Evolutionary conservation across 768 basidiomycete species (phyloP).

Genomic region (Tricholoma bakamatsutake): DNA sequence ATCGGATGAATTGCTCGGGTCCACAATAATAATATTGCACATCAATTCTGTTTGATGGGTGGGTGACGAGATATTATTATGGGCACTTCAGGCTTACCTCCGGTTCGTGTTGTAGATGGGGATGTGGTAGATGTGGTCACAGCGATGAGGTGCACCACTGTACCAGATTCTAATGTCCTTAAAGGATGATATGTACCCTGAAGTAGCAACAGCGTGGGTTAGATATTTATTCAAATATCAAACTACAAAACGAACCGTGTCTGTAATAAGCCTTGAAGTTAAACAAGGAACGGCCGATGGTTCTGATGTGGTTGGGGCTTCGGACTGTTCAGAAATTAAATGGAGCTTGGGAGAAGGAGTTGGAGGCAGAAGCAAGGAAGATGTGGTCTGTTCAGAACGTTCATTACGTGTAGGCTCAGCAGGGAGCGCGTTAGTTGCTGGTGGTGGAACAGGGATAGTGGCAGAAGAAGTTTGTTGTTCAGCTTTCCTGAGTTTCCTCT

Average conservation of each 20-base stretch:
- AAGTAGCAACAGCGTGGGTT: not conserved
- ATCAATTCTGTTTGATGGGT: conserved; percentile 35
- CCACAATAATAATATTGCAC: conserved; percentile 41
- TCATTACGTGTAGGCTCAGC: not conserved
- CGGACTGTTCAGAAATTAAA: not conserved
- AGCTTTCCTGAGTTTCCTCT: not conserved
- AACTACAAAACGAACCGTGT: not conserved
- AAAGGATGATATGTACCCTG: conserved; percentile 16
- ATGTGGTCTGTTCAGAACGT: not conserved
- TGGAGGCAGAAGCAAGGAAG: not conserved
- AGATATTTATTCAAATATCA: not conserved
- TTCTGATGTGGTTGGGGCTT: not conserved
- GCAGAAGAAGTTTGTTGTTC: not conserved
- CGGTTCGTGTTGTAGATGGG: conserved; percentile 12
- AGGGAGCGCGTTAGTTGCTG: not conserved
- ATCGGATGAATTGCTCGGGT: conserved; percentile 41
- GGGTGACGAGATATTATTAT: not conserved
- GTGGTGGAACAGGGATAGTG: not conserved
- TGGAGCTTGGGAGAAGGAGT: not conserved
- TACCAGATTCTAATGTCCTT: conserved; percentile 1
- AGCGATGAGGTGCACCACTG: conserved; percentile 17
- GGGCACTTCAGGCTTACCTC: conserved; percentile 15
- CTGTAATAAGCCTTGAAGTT: not conserved
- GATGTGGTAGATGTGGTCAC: conserved; percentile 16
- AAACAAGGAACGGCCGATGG: not conserved